Percentiles rank a stretch among this genome's conserved stretches.
Evolutionary conservation across 768 basidiomycete species (phyloP).

Genomic region (Lactarius deliciosus): DNA sequence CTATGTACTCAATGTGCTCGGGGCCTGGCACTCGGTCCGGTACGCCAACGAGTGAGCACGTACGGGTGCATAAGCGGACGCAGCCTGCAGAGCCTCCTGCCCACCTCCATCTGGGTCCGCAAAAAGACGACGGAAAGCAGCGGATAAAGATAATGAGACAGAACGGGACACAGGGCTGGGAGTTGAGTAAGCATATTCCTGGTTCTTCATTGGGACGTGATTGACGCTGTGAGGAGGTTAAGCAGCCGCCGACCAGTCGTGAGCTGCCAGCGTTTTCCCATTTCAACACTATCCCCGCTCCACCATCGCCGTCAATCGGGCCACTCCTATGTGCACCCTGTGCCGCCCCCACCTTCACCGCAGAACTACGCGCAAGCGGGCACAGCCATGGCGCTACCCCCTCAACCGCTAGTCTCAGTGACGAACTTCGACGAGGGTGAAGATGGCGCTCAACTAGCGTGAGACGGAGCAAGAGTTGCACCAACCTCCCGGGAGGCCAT

Average conservation of each 20-base stretch:
- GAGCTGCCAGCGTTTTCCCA: conserved; percentile 32
- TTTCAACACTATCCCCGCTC: conserved; percentile 32
- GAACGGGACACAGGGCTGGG: conserved; percentile 33
- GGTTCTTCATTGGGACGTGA: background rate
- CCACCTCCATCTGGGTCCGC: conserved; percentile 44
- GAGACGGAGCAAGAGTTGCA: too few relatives aligned
- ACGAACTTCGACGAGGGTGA: too few relatives aligned
- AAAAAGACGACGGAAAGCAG: conserved; percentile 67
- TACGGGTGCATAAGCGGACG: too few relatives aligned
- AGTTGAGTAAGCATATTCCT: conserved; percentile 1
- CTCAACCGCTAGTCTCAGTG: too few relatives aligned
- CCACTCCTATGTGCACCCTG: conserved; percentile 26
- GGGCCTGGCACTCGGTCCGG: background rate
- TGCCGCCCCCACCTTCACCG: conserved; percentile 10
- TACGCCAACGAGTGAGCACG: too few relatives aligned
- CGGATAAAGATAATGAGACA: conserved; percentile 44
- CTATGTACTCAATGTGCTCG: conserved; percentile 13
- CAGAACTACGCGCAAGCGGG: too few relatives aligned
- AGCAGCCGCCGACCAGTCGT: too few relatives aligned
- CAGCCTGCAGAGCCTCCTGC: too few relatives aligned
- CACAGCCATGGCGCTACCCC: conserved; percentile 13
- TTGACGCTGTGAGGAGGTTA: background rate
- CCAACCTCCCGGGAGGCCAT: too few relatives aligned
- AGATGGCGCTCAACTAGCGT: too few relatives aligned
- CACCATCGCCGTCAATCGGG: conserved; percentile 34